phyloP scores from a whole-genome alignment of 2,329 filamentous ascomycete genomes.

The Sordariomycetes sp. region DNA sequence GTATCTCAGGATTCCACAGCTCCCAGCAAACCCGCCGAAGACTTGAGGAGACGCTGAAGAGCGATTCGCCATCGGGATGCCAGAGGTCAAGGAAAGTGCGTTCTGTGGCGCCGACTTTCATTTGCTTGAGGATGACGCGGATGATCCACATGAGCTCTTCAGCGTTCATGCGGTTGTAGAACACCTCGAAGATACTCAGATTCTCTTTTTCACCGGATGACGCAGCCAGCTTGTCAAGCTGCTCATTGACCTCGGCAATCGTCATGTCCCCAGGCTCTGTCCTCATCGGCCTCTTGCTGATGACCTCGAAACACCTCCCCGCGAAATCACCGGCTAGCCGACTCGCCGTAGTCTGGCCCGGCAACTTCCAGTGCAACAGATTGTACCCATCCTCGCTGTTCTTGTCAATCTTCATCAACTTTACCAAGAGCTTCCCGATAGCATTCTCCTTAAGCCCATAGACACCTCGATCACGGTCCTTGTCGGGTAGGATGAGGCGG shows the following conservation, averaged over 20 bases:
- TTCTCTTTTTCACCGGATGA: conserved; percentile 79
- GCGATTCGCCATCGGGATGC: conserved; percentile 67
- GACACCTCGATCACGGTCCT: conserved; percentile 84
- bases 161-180: conserved; percentile 86
- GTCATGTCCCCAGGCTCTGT: conserved; percentile 68
- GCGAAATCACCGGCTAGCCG: conserved; percentile 84
- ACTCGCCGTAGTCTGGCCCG: conserved; percentile 54
- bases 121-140: conserved; percentile 78
- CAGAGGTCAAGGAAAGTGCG: conserved; percentile 78
- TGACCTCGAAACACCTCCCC: conserved; percentile 75
- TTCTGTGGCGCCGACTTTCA: conserved; percentile 70
- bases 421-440: conserved; percentile 84
- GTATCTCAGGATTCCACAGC: conserved; percentile 61
- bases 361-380: conserved; percentile 86
- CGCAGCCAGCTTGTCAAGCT: conserved; percentile 68
- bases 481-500: conserved; percentile 83
- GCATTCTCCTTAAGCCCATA: conserved; percentile 91
- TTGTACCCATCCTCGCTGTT: conserved; percentile 82
- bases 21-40: conserved; percentile 93
- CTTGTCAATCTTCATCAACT: conserved; percentile 83
- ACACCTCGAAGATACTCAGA: conserved; percentile 67
- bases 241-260: conserved; percentile 81
- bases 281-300: conserved; percentile 74
- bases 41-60: conserved; percentile 88
- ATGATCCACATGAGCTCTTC: conserved; percentile 93